phyloP scores from a whole-genome alignment of 768 basidiomycete genomes.

The Lentinula sp. region DNA sequence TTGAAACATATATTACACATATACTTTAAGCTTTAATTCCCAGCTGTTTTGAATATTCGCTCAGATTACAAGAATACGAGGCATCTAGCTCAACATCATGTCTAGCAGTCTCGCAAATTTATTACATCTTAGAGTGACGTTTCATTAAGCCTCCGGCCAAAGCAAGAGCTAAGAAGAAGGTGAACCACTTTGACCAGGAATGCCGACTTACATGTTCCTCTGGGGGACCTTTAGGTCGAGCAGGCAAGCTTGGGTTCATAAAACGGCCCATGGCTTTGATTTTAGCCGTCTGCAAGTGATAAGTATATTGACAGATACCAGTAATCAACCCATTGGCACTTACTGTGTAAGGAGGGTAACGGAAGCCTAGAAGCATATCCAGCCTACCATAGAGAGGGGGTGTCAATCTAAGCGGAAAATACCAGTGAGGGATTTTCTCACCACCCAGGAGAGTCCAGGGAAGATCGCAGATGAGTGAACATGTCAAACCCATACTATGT shows the following conservation, averaged over 20 bases:
- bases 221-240: conserved; percentile 40
- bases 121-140: conserved; percentile 1
- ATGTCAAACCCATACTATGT: conserved; percentile 53
- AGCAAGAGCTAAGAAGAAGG: conserved; percentile 34
- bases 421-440: conserved; percentile 19
- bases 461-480: conserved; percentile 70
- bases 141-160: conserved; percentile 19
- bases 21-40: no score
- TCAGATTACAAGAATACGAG: no score
- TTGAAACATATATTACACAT: not conserved
- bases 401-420: conserved; percentile 10
- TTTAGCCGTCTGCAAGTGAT: conserved; percentile 21
- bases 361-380: conserved; percentile 41
- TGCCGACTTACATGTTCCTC: conserved; percentile 11
- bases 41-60: no score
- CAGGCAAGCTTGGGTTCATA: conserved; percentile 28
- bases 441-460: conserved; percentile 56
- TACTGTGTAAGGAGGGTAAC: conserved; percentile 60
- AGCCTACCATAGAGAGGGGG: conserved; percentile 26
- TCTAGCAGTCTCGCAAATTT: not conserved
- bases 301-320: not conserved
- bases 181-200: conserved; percentile 43
- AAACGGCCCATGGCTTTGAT: conserved; percentile 22
- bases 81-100: not conserved
- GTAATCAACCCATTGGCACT: not conserved